Conservation (phyloP, 2,329 filamentous ascomycete species). For the Fusarium brevicatenulatum region DNA sequence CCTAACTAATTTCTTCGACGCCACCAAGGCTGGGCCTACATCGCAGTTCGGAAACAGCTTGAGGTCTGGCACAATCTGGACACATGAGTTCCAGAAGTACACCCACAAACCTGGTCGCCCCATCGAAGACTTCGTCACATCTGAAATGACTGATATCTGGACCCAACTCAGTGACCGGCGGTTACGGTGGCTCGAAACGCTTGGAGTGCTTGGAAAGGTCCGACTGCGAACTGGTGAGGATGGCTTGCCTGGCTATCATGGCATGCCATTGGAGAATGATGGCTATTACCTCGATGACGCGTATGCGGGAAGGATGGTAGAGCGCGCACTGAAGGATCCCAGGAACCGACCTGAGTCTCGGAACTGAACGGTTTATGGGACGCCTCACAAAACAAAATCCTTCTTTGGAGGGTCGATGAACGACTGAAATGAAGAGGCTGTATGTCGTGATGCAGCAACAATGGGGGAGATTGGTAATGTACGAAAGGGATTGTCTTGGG, state of each 20-base stretch:
- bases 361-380: background rate
- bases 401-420: background rate
- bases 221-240: accelerated
- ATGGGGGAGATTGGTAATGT: accelerated
- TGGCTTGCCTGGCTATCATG: background rate
- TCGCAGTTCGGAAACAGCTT: accelerated
- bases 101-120: too few species aligned
- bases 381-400: accelerated
- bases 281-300: accelerated
- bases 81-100: too few species aligned
- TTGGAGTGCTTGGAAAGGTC: accelerated
- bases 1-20: too few species aligned
- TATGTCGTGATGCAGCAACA: too few species aligned
- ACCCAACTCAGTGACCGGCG: too few species aligned
- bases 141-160: too few species aligned
- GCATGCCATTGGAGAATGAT: background rate
- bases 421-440: accelerated
- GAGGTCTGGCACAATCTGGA: too few species aligned
- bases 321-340: background rate
- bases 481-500: background rate
- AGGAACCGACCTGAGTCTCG: background rate
- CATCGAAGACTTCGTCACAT: too few species aligned
- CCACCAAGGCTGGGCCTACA: accelerated
- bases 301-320: accelerated
- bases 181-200: background rate